Evolutionary conservation across 106 monocot species (phyloP), one percentile per base, ranked within the genome.

Genomic region (Acorus calamus): DNA sequence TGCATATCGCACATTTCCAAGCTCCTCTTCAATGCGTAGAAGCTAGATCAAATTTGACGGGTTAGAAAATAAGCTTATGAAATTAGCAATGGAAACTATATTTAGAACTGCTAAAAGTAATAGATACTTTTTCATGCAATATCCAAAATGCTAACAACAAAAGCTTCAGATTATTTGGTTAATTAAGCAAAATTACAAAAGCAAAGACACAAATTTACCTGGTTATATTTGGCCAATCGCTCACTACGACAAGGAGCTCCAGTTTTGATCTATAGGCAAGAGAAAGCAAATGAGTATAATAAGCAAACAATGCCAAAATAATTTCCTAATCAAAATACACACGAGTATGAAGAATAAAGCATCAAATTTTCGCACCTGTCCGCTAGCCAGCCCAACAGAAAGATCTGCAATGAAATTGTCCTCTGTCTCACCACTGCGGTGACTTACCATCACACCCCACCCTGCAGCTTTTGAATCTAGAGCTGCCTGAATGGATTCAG

Each of bases 391-490:
- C 41, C 94, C 94, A 62, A 94, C 94, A 72, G 94, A 86, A 44
- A 94, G 73, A 82, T 94, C 94, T 11, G 94, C 94, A 60, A 94
- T 94, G 62, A 94, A 94, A 76, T 94, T 89, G 56, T 94, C 94
- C 75, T 94, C 94, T 9, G 94, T 94, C 76, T 94, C 94, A 63
- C 94, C 94, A 70, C 94, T 94, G n/a, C 94, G 82, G 61, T 94
- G 94, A 74, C 94, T 94, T 52, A 94, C 94, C 94, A 94, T 94
- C 44, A 94, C 94, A 5, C 94, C 94, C 94, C 94, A 94, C 4
- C 94, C 94, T 60, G 94, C 89, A 86, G 86, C 83, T 84, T 94
- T 94, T 42, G 94, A 94, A 56, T 94, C 94, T 62, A 89, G 81
- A 60, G 94, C 89, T 47, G 94, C 94, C 76, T 74, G 79, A 66